phyloP scores from a whole-genome alignment of 2,329 filamentous ascomycete species.

The Albophoma yamanashiensis region DNA sequence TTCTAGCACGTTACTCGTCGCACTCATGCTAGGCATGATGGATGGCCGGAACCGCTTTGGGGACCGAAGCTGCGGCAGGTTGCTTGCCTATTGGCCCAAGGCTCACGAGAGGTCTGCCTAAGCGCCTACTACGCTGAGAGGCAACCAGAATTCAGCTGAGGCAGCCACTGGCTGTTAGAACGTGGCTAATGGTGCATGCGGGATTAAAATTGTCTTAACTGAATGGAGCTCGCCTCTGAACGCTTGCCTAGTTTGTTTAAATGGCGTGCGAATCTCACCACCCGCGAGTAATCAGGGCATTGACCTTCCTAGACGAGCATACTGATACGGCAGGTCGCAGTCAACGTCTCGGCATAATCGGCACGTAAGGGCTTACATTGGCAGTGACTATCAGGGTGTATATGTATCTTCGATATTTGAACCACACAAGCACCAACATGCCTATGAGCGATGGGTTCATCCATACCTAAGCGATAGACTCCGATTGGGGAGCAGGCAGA shows the following conservation, averaged over 20 bases:
- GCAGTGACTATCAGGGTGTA: too few species aligned
- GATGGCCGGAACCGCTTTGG: neutral
- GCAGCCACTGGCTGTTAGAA: neutral
- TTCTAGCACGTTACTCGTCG: neutral
- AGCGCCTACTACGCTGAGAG: neutral
- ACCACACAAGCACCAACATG: too few species aligned
- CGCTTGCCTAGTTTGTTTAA: neutral
- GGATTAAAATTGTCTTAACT: neutral
- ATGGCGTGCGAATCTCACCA: neutral
- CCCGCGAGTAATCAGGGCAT: neutral
- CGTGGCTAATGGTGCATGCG: neutral
- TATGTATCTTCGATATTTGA: too few species aligned
- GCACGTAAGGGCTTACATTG: neutral
- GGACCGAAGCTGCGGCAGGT: neutral
- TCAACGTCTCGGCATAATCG: neutral
- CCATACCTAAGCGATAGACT: too few species aligned
- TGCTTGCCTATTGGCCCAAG: neutral
- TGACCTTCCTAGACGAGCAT: neutral
- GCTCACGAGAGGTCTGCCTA: neutral
- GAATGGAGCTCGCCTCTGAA: neutral
- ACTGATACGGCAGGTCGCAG: neutral
- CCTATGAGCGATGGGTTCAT: neutral
- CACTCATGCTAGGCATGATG: neutral
- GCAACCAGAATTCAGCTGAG: neutral
- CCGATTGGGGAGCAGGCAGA: too few species aligned